Percentiles rank a stretch among this genome's conserved stretches.
Conservation (phyloP, 345 rosid species). For the Populus ilicifolia region DNA sequence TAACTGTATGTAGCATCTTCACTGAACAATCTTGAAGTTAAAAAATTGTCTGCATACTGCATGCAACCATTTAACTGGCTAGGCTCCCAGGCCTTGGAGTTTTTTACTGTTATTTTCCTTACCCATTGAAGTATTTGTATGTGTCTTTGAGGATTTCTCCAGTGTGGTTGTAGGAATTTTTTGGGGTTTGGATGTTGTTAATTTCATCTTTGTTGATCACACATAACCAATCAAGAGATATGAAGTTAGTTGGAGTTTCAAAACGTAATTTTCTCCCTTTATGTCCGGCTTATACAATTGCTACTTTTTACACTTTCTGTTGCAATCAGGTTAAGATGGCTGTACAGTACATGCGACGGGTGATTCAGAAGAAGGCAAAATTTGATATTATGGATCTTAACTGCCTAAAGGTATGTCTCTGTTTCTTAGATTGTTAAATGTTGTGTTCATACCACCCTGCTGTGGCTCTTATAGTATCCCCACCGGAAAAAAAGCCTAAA, state of each 20-base stretch:
- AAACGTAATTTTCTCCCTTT: neutral
- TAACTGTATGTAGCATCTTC: neutral
- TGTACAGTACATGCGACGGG: conserved; percentile 32
- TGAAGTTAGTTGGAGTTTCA: conserved; percentile 1
- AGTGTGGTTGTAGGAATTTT: neutral
- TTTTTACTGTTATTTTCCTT: neutral
- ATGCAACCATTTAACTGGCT: neutral
- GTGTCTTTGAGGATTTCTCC: neutral
- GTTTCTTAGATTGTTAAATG: conserved; percentile 2
- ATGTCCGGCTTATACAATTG: conserved; percentile 8
- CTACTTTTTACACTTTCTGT: conserved; percentile 10
- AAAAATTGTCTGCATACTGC: neutral
- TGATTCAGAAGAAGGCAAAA: conserved; percentile 32
- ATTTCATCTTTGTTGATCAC: neutral
- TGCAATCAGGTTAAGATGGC: conserved; percentile 35
- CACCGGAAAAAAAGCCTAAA: neutral
- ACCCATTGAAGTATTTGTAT: neutral
- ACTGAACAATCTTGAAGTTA: neutral
- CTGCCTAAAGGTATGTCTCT: conserved; percentile 28
- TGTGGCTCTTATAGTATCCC: neutral
- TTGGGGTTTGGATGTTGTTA: neutral
- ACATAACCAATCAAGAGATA: conserved; percentile 6
- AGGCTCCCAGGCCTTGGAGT: neutral
- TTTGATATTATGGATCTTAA: conserved; percentile 37
- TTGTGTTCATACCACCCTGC: too few species aligned